These are phyloP conservation scores for Austroboletus novae-zelandiae DNA, from an alignment of 1,284 basidiomycete genomes.

Conservation along the genomic window DNA sequence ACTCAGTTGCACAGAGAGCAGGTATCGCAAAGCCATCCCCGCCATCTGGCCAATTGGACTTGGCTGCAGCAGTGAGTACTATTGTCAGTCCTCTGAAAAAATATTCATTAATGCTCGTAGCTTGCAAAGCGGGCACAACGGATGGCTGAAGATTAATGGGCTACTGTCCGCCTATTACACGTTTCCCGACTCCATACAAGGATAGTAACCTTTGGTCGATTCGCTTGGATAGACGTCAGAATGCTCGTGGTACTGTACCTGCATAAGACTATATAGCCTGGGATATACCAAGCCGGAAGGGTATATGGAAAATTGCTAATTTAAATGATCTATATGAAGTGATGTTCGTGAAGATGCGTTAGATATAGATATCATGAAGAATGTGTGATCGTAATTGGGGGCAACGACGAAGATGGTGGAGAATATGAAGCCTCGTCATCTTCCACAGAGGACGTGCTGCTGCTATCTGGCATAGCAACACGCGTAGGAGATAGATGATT, in stretches of 20 bases:
- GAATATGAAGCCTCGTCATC: conserved; percentile 31
- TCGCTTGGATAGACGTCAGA: conserved; percentile 9
- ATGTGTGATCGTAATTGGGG: conserved; percentile 43
- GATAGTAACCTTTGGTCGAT: neutral
- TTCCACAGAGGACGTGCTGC: conserved; percentile 26
- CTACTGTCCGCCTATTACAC: no score
- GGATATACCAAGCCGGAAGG: conserved; percentile 16
- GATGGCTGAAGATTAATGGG: conserved; percentile 44
- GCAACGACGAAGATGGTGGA: conserved; percentile 22
- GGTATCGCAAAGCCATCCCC: conserved; percentile 39
- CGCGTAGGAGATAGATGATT: conserved; percentile 35
- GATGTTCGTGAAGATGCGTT: conserved; percentile 14
- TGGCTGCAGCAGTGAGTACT: conserved; percentile 71
- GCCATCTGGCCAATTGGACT: conserved; percentile 69
- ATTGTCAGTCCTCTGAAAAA: neutral
- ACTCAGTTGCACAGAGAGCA: conserved; percentile 45
- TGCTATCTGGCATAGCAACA: conserved; percentile 32
- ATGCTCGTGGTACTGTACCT: conserved; percentile 11
- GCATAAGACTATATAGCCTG: neutral
- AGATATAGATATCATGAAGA: conserved; percentile 26
- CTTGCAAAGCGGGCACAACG: conserved; percentile 70
- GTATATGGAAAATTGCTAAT: conserved; percentile 20
- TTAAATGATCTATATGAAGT: conserved; percentile 24
- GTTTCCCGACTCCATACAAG: no score
- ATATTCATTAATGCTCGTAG: conserved; percentile 35